Percentiles rank a stretch among this genome's conserved stretches.
phyloP scores from a whole-genome alignment of 192 early-diverging fungal genomes.

The Allomyces macrogynus region DNA sequence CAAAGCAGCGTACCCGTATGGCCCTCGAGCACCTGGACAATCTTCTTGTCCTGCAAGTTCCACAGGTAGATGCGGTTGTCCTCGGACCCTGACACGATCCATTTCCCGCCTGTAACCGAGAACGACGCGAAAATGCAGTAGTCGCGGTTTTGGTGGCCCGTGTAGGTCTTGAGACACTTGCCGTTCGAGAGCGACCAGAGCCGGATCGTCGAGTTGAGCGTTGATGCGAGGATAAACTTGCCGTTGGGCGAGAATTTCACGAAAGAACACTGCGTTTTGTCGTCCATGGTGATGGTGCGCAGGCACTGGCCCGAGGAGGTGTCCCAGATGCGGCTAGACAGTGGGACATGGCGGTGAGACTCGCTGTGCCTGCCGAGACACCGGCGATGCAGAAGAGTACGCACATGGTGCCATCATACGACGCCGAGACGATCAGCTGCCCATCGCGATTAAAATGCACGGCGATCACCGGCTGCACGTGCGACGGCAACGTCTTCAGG shows the following conservation, averaged over 20 bases:
- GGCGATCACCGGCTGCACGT: slow-evolving; percentile 85
- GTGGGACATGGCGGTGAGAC: neutral
- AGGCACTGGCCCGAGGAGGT: slow-evolving; percentile 91
- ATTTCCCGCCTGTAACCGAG: slow-evolving; percentile 76
- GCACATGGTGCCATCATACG: slow-evolving; percentile 89
- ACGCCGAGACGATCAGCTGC: slow-evolving; percentile 81
- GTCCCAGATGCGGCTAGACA: slow-evolving; percentile 86
- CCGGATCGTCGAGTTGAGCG: slow-evolving; percentile 77
- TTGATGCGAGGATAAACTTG: slow-evolving; percentile 90
- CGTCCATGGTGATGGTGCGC: slow-evolving; percentile 39
- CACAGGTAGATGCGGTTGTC: slow-evolving; percentile 89
- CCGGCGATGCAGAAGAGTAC: slow-evolving; percentile 6
- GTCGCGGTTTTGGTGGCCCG: slow-evolving; percentile 71
- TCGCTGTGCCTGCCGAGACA: slow-evolving; percentile 2
- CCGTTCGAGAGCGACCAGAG: slow-evolving; percentile 88
- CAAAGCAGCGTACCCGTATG: slow-evolving; percentile 63
- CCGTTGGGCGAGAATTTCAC: slow-evolving; percentile 98
- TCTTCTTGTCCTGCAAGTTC: slow-evolving; percentile 87
- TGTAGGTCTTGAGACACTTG: slow-evolving; percentile 90
- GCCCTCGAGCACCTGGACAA: slow-evolving; percentile 82
- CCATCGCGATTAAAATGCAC: slow-evolving; percentile 96
- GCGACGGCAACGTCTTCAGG: slow-evolving; percentile 74
- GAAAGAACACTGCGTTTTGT: slow-evolving; percentile 29
- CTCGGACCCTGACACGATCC: slow-evolving; percentile 91
- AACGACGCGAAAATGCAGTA: slow-evolving; percentile 92